Percentiles rank a stretch among this genome's conserved stretches.
phyloP scores from a whole-genome alignment of 352 stramenopile species.

The Pythium guiyangense region DNA sequence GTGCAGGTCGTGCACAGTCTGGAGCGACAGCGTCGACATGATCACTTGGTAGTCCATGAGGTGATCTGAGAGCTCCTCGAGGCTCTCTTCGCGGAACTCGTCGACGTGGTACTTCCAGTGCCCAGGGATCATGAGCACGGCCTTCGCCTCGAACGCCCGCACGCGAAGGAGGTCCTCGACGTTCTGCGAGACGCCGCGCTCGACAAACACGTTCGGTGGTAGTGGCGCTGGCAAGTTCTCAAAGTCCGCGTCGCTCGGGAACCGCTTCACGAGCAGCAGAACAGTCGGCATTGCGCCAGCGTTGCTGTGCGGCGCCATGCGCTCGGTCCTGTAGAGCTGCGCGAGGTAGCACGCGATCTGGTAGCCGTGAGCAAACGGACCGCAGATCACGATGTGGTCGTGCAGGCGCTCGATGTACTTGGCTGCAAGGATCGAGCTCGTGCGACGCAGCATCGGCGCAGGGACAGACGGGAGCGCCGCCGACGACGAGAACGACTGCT shows the following conservation, averaged over 20 bases:
- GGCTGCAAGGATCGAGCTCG: constrained; percentile 15
- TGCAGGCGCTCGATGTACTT: constrained; percentile 17
- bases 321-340: constrained; percentile 30
- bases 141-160: constrained; percentile 28
- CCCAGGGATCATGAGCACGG: constrained; percentile 46
- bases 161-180: constrained; percentile 53
- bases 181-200: constrained; percentile 39
- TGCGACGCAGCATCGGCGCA: constrained; percentile 8
- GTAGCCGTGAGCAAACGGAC: constrained; percentile 28
- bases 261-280: constrained; percentile 35
- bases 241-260: constrained; percentile 27
- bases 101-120: constrained; percentile 42
- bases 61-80: constrained; percentile 32
- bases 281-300: constrained; percentile 15
- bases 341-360: constrained; percentile 42
- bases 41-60: constrained; percentile 65
- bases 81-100: constrained; percentile 26
- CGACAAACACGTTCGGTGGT: constrained; percentile 38
- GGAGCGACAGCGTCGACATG: constrained; percentile 52
- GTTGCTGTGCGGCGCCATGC: background rate
- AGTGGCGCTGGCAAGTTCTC: constrained; percentile 21
- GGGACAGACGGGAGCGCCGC: too few relatives aligned
- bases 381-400: constrained; percentile 44
- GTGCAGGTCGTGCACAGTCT: constrained; percentile 33
- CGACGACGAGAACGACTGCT: background rate